These are phyloP conservation scores for Aspergillus versicolor DNA, from an alignment of 2,329 filamentous ascomycete genomes.

Conservation along the genomic window DNA sequence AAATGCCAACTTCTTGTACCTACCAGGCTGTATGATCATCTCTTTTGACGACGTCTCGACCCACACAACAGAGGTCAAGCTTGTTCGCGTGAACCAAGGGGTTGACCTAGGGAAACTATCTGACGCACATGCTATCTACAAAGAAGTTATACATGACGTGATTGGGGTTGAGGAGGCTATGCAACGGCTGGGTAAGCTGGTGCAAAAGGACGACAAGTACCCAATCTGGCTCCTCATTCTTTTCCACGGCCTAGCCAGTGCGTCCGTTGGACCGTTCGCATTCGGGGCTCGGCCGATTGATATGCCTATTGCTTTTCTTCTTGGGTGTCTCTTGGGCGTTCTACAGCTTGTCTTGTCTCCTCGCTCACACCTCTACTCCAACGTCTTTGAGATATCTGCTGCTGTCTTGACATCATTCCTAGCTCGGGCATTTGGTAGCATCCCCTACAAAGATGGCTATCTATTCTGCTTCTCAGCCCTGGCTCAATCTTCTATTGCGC, in stretches of 20 bases:
- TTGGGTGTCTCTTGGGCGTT: slow-evolving; percentile 72
- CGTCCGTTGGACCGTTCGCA: slow-evolving; percentile 75
- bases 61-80: slow-evolving; percentile 49
- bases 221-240: slow-evolving; percentile 58
- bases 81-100: slow-evolving; percentile 45
- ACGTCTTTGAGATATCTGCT: slow-evolving; percentile 66
- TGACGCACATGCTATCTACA: slow-evolving; percentile 50
- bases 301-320: slow-evolving; percentile 72
- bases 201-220: slow-evolving; percentile 57
- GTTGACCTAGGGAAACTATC: slow-evolving; percentile 47
- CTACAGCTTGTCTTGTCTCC: slow-evolving; percentile 76
- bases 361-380: slow-evolving; percentile 66
- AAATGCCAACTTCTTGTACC: slow-evolving; percentile 85
- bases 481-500: slow-evolving; percentile 69
- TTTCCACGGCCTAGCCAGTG: slow-evolving; percentile 74
- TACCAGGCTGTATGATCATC: slow-evolving; percentile 93
- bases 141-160: slow-evolving; percentile 50
- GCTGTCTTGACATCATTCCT: slow-evolving; percentile 69
- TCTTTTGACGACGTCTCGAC: slow-evolving; percentile 67
- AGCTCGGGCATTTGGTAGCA: slow-evolving; percentile 67
- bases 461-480: slow-evolving; percentile 72
- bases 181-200: slow-evolving; percentile 54
- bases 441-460: slow-evolving; percentile 47
- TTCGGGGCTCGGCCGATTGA: slow-evolving; percentile 78
- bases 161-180: slow-evolving; percentile 50